phyloP scores from a whole-genome alignment of 176 grass and related monocot genomes.

The Oropetium thomaeum region DNA sequence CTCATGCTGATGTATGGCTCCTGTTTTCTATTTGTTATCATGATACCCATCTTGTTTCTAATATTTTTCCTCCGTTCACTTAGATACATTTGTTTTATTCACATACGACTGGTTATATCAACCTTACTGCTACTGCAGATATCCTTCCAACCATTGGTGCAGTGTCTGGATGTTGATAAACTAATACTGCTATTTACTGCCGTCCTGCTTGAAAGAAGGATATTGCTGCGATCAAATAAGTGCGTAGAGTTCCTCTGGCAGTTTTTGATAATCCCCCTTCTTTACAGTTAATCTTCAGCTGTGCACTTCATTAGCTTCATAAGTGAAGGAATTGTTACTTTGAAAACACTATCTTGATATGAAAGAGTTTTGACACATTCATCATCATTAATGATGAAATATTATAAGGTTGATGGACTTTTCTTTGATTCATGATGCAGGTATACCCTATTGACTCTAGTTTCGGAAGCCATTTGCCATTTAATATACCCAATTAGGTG shows the following conservation, averaged over 20 bases:
- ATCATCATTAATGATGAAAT: slow-evolving; percentile 4
- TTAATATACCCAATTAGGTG: slow-evolving; percentile 98
- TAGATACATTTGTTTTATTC: slow-evolving; percentile 22
- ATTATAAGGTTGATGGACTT: slow-evolving; percentile 25
- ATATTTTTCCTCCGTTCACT: slow-evolving; percentile 1
- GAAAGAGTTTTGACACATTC: slow-evolving; percentile 11
- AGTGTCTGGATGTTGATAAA: slow-evolving; percentile 97
- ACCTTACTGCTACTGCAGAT: slow-evolving; percentile 61
- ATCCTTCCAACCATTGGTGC: slow-evolving; percentile 95
- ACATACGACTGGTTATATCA: slow-evolving; percentile 25
- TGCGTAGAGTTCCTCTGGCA: slow-evolving; percentile 44
- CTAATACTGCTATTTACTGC: slow-evolving; percentile 96
- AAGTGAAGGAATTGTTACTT: slow-evolving; percentile 28
- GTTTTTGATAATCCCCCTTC: slow-evolving; percentile 30
- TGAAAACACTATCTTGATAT: slow-evolving; percentile 8
- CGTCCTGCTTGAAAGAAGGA: slow-evolving; percentile 98
- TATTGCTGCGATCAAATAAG: slow-evolving; percentile 98
- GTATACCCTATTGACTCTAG: slow-evolving; percentile 92
- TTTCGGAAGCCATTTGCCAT: slow-evolving; percentile 99
- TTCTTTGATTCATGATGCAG: slow-evolving; percentile 48
- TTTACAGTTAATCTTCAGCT: slow-evolving; percentile 14
- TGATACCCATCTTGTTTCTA: slow-evolving; percentile 21
- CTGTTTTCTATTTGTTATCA: slow-evolving; percentile 18
- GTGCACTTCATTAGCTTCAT: slow-evolving; percentile 11
- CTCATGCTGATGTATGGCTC: slow-evolving; percentile 81